Conservation (phyloP, 225 moss, liverwort and hornwort genomes). For the Bryoerythrophyllum caledonicum region DNA sequence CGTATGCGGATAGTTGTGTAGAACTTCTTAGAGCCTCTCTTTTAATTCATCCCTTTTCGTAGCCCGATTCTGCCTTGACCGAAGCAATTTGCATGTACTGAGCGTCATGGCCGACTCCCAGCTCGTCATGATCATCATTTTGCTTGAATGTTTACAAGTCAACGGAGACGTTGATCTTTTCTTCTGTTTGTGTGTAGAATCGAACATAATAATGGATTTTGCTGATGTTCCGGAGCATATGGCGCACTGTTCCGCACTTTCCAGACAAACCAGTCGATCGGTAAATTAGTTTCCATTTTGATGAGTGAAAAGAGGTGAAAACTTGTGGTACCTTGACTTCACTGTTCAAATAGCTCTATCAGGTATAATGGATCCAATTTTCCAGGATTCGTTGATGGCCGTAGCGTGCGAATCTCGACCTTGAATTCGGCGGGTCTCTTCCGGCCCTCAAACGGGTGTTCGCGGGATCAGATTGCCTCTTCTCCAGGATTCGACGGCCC, state of each 20-base stretch:
- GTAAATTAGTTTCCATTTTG: not conserved
- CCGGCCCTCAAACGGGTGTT: no score
- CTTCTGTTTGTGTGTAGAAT: not conserved
- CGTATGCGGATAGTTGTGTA: constrained; percentile 15
- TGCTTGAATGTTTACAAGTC: not conserved
- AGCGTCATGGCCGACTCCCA: not conserved
- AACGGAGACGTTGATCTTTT: constrained; percentile 6
- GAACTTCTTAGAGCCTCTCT: not conserved
- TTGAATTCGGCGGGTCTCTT: no score
- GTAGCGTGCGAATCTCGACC: no score
- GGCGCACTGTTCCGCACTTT: not conserved
- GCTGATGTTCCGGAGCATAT: not conserved
- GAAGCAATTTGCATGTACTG: not conserved
- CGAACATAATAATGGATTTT: not conserved
- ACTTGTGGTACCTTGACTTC: no score
- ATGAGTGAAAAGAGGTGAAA: not conserved
- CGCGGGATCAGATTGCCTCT: no score
- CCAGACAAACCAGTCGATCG: not conserved
- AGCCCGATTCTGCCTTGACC: not conserved
- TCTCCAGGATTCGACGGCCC: no score
- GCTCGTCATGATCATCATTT: constrained; percentile 16
- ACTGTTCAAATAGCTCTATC: no score
- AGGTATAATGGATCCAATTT: no score
- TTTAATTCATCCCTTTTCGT: not conserved
- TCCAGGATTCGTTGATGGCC: no score